Evolutionary conservation across 148 eudicot genomes (phyloP).

Genomic region (Suaeda aralocaspica): DNA sequence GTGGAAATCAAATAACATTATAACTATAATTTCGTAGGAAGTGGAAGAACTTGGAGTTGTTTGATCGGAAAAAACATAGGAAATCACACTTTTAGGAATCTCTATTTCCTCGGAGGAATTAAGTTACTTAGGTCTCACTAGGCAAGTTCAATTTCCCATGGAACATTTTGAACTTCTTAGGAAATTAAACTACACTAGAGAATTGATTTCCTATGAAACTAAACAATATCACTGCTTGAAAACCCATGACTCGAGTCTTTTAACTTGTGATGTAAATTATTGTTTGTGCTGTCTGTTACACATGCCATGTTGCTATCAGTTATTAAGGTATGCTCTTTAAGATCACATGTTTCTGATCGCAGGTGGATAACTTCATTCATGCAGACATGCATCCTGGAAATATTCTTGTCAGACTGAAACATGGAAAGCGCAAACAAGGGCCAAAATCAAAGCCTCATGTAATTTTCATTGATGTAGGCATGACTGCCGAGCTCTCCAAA

Average conservation of each 20-base stretch:
- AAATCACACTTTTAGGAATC: too few species aligned
- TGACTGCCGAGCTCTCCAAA: slow-evolving; percentile 95
- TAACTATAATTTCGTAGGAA: too few species aligned
- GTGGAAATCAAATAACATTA: too few species aligned
- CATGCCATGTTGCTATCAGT: not conserved
- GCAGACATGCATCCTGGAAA: slow-evolving; percentile 99
- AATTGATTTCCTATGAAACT: too few species aligned
- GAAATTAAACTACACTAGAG: too few species aligned
- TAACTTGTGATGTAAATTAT: too few species aligned
- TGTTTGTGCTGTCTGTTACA: not conserved
- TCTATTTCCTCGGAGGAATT: too few species aligned
- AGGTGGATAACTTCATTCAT: slow-evolving; percentile 97
- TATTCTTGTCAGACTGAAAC: slow-evolving; percentile 74
- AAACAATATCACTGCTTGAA: not conserved
- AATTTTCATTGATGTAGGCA: slow-evolving; percentile 89
- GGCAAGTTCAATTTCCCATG: too few species aligned
- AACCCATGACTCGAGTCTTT: not conserved
- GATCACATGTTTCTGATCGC: slow-evolving; percentile 14
- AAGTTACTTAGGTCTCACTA: too few species aligned
- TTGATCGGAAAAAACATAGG: too few species aligned
- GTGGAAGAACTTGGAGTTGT: too few species aligned
- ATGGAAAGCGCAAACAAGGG: slow-evolving; percentile 41
- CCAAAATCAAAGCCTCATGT: slow-evolving; percentile 87
- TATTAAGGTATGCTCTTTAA: not conserved
- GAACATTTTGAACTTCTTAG: too few species aligned